These are phyloP conservation scores for Melocanna baccifera DNA, from an alignment of 176 grass and related monocot species.

Conservation along the genomic window DNA sequence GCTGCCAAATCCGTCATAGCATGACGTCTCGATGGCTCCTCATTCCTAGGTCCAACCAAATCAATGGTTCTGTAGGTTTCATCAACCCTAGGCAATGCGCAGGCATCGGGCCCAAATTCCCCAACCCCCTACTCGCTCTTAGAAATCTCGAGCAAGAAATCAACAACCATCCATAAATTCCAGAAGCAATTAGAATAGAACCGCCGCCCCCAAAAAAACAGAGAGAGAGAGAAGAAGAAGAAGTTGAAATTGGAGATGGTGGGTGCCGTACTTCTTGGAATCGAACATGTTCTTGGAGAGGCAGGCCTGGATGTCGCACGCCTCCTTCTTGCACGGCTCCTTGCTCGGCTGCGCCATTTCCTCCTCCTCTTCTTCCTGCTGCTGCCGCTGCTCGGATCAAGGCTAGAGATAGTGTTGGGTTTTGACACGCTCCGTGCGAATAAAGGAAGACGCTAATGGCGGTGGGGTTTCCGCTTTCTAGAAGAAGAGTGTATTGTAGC, in stretches of 20 bases:
- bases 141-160: neutral
- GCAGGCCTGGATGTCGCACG: constrained; percentile 87
- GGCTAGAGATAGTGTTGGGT: neutral
- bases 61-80: neutral
- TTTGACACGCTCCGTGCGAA: constrained; percentile 14
- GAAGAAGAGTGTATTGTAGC: neutral
- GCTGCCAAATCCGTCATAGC: neutral
- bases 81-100: neutral
- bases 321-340: constrained; percentile 96
- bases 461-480: neutral
- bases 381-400: neutral
- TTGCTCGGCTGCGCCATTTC: constrained; percentile 68
- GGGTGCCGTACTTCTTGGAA: constrained; percentile 47
- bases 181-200: neutral
- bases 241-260: neutral
- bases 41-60: neutral
- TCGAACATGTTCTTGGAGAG: constrained; percentile 93
- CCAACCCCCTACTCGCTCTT: neutral
- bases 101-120: neutral
- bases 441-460: neutral
- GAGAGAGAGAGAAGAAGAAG: too few species aligned
- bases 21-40: neutral
- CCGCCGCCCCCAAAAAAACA: neutral
- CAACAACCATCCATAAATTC: neutral
- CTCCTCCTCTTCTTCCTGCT: neutral